Evolutionary conservation across 768 basidiomycete species (phyloP), one percentile per base, ranked within the genome.

Genomic region (Phylloporus sp.): DNA sequence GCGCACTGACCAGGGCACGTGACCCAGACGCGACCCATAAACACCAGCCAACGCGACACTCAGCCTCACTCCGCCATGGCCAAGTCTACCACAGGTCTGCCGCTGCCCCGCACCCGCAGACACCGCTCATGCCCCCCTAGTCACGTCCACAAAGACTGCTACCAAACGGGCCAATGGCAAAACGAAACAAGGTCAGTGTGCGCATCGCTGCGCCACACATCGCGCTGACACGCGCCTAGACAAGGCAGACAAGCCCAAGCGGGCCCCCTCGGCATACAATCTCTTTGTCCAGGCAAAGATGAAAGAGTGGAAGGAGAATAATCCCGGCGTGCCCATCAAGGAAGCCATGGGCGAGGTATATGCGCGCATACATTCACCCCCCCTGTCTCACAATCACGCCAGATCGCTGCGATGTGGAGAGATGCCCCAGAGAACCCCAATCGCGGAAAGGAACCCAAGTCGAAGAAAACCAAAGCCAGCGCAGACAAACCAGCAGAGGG

Each of bases 351-450:
- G 35, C 26, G 72, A 72, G 58, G 76, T 75, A 54, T n/a, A 24
- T 40, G 62, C 52, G 62, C 52, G 41, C 54, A 38, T 47, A 57
- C 46, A 50, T 51, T n/a, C 40, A 20, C 23, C 28, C 13, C 15
- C 9, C 41, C 11, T n/a, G 13, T 45, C 55, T 60, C 48, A 65
- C 35, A 6, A 24, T 22, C 18, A 2, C 34, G 16, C 2, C 56
- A 85, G 84, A 81, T 85, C 54, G 82, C 76, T 6, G 69, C 63
- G 1, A 49, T 80, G 49, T 85, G 84, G 84, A 74, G 70, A 40
- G 75, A 82, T 50, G 74, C 83, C 0, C 80, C 80, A 1, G 81
- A 83, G 60, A 85, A 85, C 60, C 82, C 84, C 1, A 84, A 81
- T 53, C 77, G 80, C 23, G 83, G 82, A 18, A 74, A 80, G 52